Evolutionary conservation across 2,329 filamentous ascomycete species (phyloP), one percentile per base, ranked within the genome.

Genomic region (Penicillium sp.): DNA sequence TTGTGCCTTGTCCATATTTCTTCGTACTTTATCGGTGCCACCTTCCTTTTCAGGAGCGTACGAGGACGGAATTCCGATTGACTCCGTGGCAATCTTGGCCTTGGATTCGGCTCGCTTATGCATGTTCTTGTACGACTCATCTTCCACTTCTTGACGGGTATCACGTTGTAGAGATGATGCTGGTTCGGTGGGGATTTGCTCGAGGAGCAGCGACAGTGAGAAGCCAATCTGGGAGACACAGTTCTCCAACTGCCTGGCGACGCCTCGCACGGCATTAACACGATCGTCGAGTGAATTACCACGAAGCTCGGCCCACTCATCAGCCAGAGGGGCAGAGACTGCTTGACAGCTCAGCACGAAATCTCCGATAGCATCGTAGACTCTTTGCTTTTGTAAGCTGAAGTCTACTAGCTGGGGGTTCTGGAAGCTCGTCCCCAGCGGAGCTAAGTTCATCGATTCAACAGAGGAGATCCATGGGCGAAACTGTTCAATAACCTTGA

Each of bases 281-380:
- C 94, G 87, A 64, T 91, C 91, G 70, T 97, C 93, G 31, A 99
- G 80, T 8, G 93, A 90, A 71, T 96, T 91, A 1, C 92, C 91
- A 43, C 92, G 87, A n/a, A 93, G 82, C 72, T 96, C 92, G 4
- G 93, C 86, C 94, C 94, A 99, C 76, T 99, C 94, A 71, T 99
- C 94, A 9, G 89, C 90, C 43, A 99, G 77, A 6, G 94, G 94
- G 9, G 91, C 91, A 6, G 92, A 90, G n/a, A 97, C 89, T 25
- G 90, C 87, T 75, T 99, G 94, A 69, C 93, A 97, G 58, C 89
- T 87, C 49, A 96, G 78, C 4, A 97, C 78, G 29, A 99, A 83
- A 72, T 97, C 94, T 9, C 92, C 93, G 55, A 96, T 89, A 58
- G 92, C 89, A 74, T 97, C 94, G 75, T 97, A 97, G 19, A 96